Evolutionary conservation across 176 grass and related monocot genomes (phyloP).

Genomic region (Lolium perenne): DNA sequence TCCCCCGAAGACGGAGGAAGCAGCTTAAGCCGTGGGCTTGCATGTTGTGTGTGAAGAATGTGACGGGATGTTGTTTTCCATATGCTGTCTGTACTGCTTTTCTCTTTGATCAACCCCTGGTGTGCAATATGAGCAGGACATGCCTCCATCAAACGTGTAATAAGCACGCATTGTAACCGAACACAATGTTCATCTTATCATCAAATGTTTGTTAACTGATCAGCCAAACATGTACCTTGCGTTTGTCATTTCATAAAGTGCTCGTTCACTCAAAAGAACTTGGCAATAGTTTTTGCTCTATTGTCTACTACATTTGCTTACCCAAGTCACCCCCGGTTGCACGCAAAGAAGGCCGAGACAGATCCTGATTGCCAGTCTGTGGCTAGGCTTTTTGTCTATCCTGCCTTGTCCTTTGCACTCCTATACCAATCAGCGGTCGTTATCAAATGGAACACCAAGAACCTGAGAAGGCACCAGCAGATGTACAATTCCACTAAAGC

Average conservation of each 20-base stretch:
- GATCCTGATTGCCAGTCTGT: neutral
- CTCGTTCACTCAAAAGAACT: neutral
- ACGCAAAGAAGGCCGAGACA: neutral
- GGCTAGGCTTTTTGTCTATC: neutral
- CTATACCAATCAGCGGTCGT: conserved; percentile 18
- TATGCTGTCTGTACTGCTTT: neutral
- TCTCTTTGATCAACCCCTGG: conserved; percentile 26
- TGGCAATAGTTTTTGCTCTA: neutral
- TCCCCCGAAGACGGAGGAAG: conserved; percentile 56
- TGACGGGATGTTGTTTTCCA: conserved; percentile 26
- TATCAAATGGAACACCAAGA: neutral
- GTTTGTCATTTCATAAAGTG: neutral
- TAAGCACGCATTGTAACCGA: conserved; percentile 45
- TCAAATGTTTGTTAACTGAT: conserved; percentile 28
- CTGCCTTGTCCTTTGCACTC: neutral
- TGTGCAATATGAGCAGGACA: conserved; percentile 30
- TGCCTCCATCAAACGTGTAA: conserved; percentile 42
- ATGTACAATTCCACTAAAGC: neutral
- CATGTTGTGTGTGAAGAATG: neutral
- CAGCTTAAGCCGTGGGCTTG: conserved; percentile 41
- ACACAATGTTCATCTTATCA: conserved; percentile 19
- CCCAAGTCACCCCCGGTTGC: neutral
- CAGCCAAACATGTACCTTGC: neutral
- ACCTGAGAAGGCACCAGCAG: neutral
- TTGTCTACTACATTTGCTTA: neutral